A percentile compares a stretch with the other conserved stretches of the same genome.
phyloP scores from a whole-genome alignment of 805 yeast genomes.

The Saccharomycopsis fodiens region DNA sequence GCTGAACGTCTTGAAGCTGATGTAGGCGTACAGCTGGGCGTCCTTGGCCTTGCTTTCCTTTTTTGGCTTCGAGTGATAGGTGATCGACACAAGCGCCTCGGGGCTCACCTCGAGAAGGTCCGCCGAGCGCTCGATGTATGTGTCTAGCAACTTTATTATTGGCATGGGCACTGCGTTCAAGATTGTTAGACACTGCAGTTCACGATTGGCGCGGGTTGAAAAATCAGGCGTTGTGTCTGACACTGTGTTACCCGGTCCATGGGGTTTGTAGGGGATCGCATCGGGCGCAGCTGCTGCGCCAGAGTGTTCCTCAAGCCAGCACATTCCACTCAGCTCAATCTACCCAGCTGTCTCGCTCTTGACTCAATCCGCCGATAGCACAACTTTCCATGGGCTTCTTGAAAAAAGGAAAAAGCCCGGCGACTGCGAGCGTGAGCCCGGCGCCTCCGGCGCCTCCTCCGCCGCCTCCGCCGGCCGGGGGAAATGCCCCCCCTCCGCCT shows the following conservation, averaged over 20 bases:
- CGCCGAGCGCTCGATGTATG: slow-evolving; percentile 26
- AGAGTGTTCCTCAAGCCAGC: too few species aligned
- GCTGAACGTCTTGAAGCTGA: slow-evolving; percentile 57
- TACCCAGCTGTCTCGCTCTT: too few species aligned
- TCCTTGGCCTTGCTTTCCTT: slow-evolving; percentile 17
- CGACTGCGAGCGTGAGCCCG: slow-evolving; percentile 22
- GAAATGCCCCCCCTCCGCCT: slow-evolving; percentile 20
- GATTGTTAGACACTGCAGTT: too few species aligned
- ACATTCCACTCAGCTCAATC: too few species aligned
- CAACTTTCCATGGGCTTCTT: slow-evolving; percentile 8
- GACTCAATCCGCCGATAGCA: background rate
- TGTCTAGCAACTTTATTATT: slow-evolving; percentile 26
- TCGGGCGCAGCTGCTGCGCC: too few species aligned
- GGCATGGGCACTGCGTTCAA: too few species aligned
- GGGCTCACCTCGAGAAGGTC: slow-evolving; percentile 27
- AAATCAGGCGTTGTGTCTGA: too few species aligned
- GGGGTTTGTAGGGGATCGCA: too few species aligned
- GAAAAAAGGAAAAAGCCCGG: slow-evolving; percentile 8
- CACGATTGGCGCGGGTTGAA: too few species aligned
- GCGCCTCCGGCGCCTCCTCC: slow-evolving; percentile 23
- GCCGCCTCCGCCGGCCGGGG: slow-evolving; percentile 11
- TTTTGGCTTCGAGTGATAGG: slow-evolving; percentile 28
- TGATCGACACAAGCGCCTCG: slow-evolving; percentile 27
- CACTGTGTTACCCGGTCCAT: too few species aligned
- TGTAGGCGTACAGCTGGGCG: slow-evolving; percentile 28